Evolutionary conservation across 225 moss, liverwort and hornwort species (phyloP), one percentile per base, ranked within the genome.

Genomic region (Marchantia paleacea): DNA sequence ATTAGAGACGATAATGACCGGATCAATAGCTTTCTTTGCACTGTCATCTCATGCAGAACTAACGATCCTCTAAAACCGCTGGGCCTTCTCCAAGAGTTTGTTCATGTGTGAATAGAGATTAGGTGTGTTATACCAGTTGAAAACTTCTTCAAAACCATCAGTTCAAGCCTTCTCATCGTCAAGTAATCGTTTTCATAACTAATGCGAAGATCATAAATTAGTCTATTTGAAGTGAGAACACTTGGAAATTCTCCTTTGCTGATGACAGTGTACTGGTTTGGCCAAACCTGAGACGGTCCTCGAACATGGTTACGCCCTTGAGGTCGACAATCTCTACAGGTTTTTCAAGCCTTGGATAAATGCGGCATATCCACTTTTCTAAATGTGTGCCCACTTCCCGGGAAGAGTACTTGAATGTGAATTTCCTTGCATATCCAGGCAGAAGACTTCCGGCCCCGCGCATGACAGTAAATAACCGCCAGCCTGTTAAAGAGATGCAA

Each of bases 391-490:
- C 92, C 72, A 91, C 84, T 69, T 84, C 85, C 2, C 88, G 80
- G 39, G 90, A 92, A 25, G 85, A 81, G 30, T 92, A 94, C 24
- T 71, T 90, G 77, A 94, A 94, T 10, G 78, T 55, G 76, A 92
- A 92, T 55, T 85, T 89, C 62, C 83, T 87, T 10, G 82, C 79
- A 82, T 83, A 80, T 69, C 91, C 88, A 69, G 91, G 88, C 14
- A 93, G 85, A 16, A 93, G 70, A 79, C 92, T 94, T 72, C 92
- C 91, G 10, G 86, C 84, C 25, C 91, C 91, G 66, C 90, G 86
- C 88, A 93, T 84, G 19, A 94, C 84, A 30, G 87, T 83, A 62
- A 94, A 94, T 19, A 89, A 55, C 79, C 89, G 86, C 24, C 47
- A 75, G 69, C 90, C 89, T 81, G 52, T 81, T 81, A 39, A 26